phyloP scores from a whole-genome alignment of 345 rosid genomes.

The Abelmoschus esculentus region DNA sequence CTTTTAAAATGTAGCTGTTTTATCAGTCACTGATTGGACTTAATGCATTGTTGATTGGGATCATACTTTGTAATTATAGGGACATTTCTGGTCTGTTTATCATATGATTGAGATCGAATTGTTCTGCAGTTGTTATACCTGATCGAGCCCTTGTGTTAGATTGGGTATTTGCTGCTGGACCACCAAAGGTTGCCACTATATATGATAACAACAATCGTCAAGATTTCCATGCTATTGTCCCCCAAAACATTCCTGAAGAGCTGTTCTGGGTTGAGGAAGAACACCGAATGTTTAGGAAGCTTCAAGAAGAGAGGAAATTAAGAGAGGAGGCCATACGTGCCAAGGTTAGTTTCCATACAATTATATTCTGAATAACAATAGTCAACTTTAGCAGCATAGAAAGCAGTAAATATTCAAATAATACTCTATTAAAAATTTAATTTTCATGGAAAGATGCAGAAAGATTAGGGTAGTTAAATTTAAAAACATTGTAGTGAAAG shows the following conservation, averaged over 20 bases:
- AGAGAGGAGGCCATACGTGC: slow-evolving; percentile 67
- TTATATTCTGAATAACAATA: neutral
- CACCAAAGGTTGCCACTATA: slow-evolving; percentile 50
- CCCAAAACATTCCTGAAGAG: slow-evolving; percentile 39
- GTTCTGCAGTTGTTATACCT: slow-evolving; percentile 62
- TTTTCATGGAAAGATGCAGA: neutral
- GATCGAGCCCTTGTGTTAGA: slow-evolving; percentile 57
- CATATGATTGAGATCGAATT: neutral
- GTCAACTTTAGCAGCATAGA: neutral
- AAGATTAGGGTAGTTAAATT: neutral
- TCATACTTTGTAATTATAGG: neutral
- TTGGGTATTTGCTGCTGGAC: slow-evolving; percentile 96
- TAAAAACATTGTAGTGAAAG: neutral
- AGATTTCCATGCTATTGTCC: slow-evolving; percentile 80
- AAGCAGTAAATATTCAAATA: neutral
- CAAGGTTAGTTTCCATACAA: slow-evolving; percentile 42
- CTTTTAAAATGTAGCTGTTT: neutral
- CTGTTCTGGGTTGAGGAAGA: slow-evolving; percentile 78
- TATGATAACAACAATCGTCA: slow-evolving; percentile 68
- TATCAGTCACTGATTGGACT: neutral
- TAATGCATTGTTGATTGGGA: neutral
- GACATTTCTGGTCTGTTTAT: slow-evolving; percentile 4
- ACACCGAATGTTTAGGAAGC: slow-evolving; percentile 42
- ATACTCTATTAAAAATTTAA: neutral
- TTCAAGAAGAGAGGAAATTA: slow-evolving; percentile 60